Percentiles rank a stretch among this genome's conserved stretches.
phyloP scores from a whole-genome alignment of 164 flowering plant species.

The Euptelea pleiosperma region DNA sequence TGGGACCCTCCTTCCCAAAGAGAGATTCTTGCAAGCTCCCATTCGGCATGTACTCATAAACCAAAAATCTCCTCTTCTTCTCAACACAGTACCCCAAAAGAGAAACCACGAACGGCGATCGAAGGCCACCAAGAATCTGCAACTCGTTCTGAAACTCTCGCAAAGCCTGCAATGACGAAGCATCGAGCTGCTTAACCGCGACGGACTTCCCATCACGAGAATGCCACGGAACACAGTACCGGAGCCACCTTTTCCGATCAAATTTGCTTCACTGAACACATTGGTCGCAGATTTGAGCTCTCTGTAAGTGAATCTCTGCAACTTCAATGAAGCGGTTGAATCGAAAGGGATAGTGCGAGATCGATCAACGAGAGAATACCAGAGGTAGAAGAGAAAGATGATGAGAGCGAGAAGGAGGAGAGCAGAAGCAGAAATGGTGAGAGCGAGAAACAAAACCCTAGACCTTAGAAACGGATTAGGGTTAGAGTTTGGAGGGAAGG shows the following conservation, averaged over 20 bases:
- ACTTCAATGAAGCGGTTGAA: slow-evolving; percentile 46
- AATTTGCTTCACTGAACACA: slow-evolving; percentile 46
- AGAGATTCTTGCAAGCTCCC: slow-evolving; percentile 76
- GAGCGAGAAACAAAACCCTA: slow-evolving; percentile 48
- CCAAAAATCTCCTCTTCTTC: slow-evolving; percentile 51
- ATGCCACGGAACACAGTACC: slow-evolving; percentile 76
- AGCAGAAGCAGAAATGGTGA: slow-evolving; percentile 49
- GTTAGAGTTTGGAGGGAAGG: slow-evolving; percentile 28
- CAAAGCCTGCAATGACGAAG: slow-evolving; percentile 47
- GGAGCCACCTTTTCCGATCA: slow-evolving; percentile 84
- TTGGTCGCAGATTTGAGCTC: slow-evolving; percentile 77
- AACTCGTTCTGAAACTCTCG: slow-evolving; percentile 89
- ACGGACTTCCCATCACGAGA: slow-evolving; percentile 68
- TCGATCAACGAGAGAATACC: slow-evolving; percentile 40
- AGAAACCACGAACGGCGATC: slow-evolving; percentile 65
- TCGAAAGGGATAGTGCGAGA: slow-evolving; percentile 76
- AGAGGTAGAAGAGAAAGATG: slow-evolving; percentile 55
- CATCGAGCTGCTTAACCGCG: slow-evolving; percentile 69
- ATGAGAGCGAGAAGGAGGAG: slow-evolving; percentile 48
- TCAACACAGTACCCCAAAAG: slow-evolving; percentile 79
- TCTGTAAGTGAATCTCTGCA: slow-evolving; percentile 59
- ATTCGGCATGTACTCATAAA: slow-evolving; percentile 95
- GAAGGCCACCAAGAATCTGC: slow-evolving; percentile 67
- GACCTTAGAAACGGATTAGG: slow-evolving; percentile 22
- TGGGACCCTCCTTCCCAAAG: slow-evolving; percentile 35